Percentiles rank a stretch among this genome's conserved stretches.
phyloP scores from a whole-genome alignment of 148 eudicot genomes.

The Pouteria glomerata region DNA sequence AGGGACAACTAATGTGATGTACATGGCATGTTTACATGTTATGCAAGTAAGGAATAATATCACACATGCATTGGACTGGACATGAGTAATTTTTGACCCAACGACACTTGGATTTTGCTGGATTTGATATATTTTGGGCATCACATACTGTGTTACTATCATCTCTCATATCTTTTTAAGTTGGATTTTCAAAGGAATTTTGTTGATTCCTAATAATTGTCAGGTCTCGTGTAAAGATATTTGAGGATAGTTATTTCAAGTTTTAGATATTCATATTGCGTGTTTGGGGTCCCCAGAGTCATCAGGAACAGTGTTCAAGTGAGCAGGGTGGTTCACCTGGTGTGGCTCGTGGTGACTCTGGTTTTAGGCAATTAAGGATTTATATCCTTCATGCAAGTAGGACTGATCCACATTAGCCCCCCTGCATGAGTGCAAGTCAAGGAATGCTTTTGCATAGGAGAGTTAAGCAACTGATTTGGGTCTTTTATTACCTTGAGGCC shows the following conservation, averaged over 20 bases:
- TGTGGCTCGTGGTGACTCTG: too few relatives aligned
- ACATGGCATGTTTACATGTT: background rate
- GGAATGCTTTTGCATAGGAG: too few relatives aligned
- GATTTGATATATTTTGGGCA: background rate
- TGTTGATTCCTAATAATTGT: background rate
- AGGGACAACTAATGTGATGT: background rate
- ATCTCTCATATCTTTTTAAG: background rate
- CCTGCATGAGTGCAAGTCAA: too few relatives aligned
- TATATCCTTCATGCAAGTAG: too few relatives aligned
- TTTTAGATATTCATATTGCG: background rate
- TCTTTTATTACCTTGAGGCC: too few relatives aligned
- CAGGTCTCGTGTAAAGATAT: background rate
- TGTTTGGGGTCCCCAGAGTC: too few relatives aligned
- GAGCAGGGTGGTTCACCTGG: too few relatives aligned
- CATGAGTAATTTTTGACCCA: background rate
- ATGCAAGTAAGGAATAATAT: background rate
- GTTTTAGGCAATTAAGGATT: too few relatives aligned
- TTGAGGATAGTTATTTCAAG: background rate
- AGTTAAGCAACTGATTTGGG: too few relatives aligned
- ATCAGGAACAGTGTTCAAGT: too few relatives aligned
- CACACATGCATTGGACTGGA: background rate
- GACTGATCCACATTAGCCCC: too few relatives aligned
- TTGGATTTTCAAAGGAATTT: background rate
- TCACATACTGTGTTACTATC: background rate
- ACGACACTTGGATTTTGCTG: background rate